Percentiles rank a stretch among this genome's conserved stretches.
Conservation (phyloP, 2,329 filamentous ascomycete species). For the Colletotrichum tropicale region DNA sequence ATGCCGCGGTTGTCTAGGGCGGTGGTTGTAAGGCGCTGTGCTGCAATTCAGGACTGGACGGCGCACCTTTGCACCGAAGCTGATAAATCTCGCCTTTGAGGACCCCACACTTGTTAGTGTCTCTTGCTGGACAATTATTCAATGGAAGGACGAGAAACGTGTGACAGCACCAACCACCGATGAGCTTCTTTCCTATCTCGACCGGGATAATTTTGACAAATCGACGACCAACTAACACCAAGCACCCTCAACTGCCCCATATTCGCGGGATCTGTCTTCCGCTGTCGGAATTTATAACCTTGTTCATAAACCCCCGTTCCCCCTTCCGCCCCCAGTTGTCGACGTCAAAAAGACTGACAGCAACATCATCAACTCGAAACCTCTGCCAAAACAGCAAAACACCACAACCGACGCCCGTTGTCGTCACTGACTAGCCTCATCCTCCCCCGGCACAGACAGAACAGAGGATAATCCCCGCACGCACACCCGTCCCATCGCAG, state of each 20-base stretch:
- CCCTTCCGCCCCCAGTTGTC: not conserved
- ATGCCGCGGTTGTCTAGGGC: not conserved
- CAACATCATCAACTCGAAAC: slow-evolving; percentile 13
- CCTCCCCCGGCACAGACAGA: not conserved
- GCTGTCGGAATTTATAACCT: not conserved
- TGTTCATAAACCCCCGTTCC: not conserved
- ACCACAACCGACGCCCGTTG: not conserved
- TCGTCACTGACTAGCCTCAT: not conserved
- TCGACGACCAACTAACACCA: not conserved
- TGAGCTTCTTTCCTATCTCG: not conserved
- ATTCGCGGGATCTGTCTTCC: not conserved
- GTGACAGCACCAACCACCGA: not conserved
- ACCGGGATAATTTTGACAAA: not conserved
- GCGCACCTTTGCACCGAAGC: not conserved
- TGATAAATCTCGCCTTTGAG: not conserved
- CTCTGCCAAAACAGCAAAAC: not conserved
- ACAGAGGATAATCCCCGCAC: not conserved
- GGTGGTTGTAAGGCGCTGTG: not conserved
- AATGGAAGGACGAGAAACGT: not conserved
- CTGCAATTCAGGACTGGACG: not conserved
- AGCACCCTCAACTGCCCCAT: not conserved
- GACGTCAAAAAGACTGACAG: not conserved
- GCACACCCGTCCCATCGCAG: not conserved
- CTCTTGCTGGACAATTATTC: not conserved
- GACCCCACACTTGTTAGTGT: not conserved